Percentiles rank a stretch among this genome's conserved stretches.
Evolutionary conservation across 2,329 filamentous ascomycete species (phyloP).

Genomic region (Curvularia spicifera): DNA sequence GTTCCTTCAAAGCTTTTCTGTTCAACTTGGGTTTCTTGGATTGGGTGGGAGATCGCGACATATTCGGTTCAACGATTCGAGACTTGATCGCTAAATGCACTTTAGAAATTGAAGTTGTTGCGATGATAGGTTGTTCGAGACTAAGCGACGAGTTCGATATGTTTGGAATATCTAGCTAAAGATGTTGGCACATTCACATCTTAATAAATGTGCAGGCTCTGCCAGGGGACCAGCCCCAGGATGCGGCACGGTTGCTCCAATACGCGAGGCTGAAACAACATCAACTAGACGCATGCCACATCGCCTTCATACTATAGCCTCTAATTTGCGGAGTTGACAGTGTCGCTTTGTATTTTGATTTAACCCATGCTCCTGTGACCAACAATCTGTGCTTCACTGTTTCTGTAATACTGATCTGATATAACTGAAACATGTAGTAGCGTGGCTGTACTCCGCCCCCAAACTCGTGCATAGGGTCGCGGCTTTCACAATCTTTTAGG

Average conservation of each 20-base stretch:
- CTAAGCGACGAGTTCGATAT: not conserved
- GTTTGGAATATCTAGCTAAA: not conserved
- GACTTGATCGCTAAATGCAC: not conserved
- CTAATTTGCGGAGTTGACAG: not conserved
- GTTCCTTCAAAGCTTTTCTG: not conserved
- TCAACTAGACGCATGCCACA: not conserved
- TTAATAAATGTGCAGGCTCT: not conserved
- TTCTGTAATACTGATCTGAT: not conserved
- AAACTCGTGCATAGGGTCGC: not conserved
- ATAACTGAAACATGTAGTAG: slow-evolving; percentile 3
- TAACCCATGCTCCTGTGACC: not conserved
- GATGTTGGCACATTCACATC: not conserved
- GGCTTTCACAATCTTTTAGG: slow-evolving; percentile 2
- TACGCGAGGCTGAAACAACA: slow-evolving; percentile 8
- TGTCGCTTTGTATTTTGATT: not conserved
- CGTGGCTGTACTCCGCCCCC: not conserved
- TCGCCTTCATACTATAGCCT: not conserved
- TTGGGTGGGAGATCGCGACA: not conserved
- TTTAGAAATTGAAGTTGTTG: not conserved
- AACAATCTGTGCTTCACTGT: not conserved
- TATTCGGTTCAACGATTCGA: not conserved
- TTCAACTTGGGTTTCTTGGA: not conserved
- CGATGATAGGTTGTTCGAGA: not conserved
- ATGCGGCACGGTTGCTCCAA: not conserved
- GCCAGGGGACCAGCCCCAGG: not conserved